A percentile compares a stretch with the other conserved stretches of the same genome.
Evolutionary conservation across 208 protist genomes (phyloP).

Genomic region (Angomonas desouzai): DNA sequence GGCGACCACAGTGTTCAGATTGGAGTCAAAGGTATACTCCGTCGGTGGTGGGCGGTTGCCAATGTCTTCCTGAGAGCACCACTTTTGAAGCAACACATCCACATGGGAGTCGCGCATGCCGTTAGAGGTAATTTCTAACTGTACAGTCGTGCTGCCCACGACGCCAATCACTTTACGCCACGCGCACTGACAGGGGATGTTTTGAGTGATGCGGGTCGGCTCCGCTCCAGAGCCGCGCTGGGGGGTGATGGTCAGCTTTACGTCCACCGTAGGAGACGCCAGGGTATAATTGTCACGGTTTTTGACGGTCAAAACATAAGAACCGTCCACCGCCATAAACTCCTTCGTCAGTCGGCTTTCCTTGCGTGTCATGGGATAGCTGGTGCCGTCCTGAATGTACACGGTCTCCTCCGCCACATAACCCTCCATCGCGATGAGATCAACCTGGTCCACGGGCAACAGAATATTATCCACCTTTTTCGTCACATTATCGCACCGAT

Average conservation of each 20-base stretch:
- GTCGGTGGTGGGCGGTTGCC: slow-evolving; percentile 17
- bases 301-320: slow-evolving; percentile 66
- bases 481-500: slow-evolving; percentile 59
- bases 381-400: slow-evolving; percentile 43
- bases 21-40: slow-evolving; percentile 17
- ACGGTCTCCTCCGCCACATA: slow-evolving; percentile 40
- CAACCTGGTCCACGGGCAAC: slow-evolving; percentile 56
- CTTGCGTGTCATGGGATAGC: slow-evolving; percentile 40
- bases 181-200: slow-evolving; percentile 49
- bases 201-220: slow-evolving; percentile 27
- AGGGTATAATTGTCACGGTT: slow-evolving; percentile 77
- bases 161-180: slow-evolving; percentile 66
- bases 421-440: slow-evolving; percentile 36
- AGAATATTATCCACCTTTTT: slow-evolving; percentile 71
- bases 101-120: slow-evolving; percentile 73
- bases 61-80: slow-evolving; percentile 22
- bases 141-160: slow-evolving; percentile 24
- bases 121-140: slow-evolving; percentile 39
- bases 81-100: slow-evolving; percentile 56
- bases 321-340: slow-evolving; percentile 48
- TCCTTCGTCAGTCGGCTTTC: slow-evolving; percentile 34
- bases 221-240: slow-evolving; percentile 26
- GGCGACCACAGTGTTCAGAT: slow-evolving; percentile 4
- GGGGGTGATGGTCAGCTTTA: slow-evolving; percentile 33
- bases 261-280: slow-evolving; percentile 49